These are phyloP conservation scores for Deuterostichococcus epilithicus DNA, from an alignment of 139 green algal species.

Conservation along the genomic window DNA sequence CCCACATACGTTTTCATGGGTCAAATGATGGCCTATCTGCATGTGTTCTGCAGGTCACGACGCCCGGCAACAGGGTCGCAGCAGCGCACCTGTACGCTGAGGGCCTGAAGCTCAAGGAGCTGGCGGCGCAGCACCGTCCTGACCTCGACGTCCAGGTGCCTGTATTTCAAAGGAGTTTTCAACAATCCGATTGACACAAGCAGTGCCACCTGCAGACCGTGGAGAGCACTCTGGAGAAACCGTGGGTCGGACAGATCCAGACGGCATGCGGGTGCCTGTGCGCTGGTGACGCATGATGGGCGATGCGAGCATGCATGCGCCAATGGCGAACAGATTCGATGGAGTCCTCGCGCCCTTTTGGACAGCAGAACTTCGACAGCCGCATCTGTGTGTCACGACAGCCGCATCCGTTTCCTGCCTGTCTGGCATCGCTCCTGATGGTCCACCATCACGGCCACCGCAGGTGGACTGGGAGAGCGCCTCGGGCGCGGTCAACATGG, in stretches of 20 bases:
- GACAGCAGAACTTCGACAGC: not conserved
- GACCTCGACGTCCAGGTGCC: constrained; percentile 12
- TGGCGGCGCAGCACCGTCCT: not conserved
- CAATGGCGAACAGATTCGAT: too few relatives aligned
- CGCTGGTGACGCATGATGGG: too few relatives aligned
- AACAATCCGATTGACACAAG: not conserved
- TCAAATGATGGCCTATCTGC: too few relatives aligned
- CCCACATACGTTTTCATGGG: too few relatives aligned
- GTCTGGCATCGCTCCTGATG: not conserved
- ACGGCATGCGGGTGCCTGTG: constrained; percentile 9
- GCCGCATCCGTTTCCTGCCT: not conserved
- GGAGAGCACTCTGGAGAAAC: not conserved
- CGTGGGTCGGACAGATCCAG: not conserved
- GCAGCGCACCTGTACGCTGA: not conserved
- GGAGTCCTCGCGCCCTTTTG: too few relatives aligned
- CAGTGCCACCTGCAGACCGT: not conserved
- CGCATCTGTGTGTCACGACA: not conserved
- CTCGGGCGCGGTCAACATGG: constrained; percentile 28
- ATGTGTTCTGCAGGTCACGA: not conserved
- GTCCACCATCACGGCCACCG: not conserved
- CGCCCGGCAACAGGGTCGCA: not conserved
- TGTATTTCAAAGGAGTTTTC: not conserved
- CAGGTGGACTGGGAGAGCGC: constrained; percentile 1
- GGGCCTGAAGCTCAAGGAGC: not conserved
- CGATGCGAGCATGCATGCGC: too few relatives aligned